Conservation (phyloP, 495 filamentous ascomycete genomes). For the Aspergillus egyptiacus region DNA sequence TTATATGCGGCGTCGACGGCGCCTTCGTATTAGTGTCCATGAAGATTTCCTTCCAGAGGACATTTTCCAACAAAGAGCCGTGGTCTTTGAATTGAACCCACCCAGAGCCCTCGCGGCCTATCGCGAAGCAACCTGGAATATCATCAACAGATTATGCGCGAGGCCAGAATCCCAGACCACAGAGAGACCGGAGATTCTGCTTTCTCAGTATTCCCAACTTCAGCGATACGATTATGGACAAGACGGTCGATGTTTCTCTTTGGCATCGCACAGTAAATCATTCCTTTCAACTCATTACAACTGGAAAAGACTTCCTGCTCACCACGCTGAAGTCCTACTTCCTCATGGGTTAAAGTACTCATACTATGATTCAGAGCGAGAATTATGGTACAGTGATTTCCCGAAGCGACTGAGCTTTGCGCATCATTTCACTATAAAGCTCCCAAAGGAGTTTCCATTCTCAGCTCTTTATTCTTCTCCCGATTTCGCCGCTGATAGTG, state of each 20-base stretch:
- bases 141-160: slow-evolving; percentile 39
- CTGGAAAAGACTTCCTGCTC: slow-evolving; percentile 21
- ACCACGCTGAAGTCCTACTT: slow-evolving; percentile 15
- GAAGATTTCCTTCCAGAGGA: slow-evolving; percentile 54
- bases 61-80: slow-evolving; percentile 26
- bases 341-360: slow-evolving; percentile 17
- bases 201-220: slow-evolving; percentile 25
- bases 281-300: slow-evolving; percentile 37
- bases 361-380: slow-evolving; percentile 19
- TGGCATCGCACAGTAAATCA: slow-evolving; percentile 44
- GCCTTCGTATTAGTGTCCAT: slow-evolving; percentile 46
- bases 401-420: slow-evolving; percentile 26
- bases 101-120: slow-evolving; percentile 44
- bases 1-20: slow-evolving; percentile 27
- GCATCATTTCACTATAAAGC: slow-evolving; percentile 30
- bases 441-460: slow-evolving; percentile 25
- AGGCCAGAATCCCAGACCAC: neutral
- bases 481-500: slow-evolving; percentile 14
- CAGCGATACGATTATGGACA: slow-evolving; percentile 24
- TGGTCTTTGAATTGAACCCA: slow-evolving; percentile 52
- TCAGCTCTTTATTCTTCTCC: slow-evolving; percentile 13
- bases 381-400: slow-evolving; percentile 28
- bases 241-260: slow-evolving; percentile 3
- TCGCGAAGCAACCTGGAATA: slow-evolving; percentile 43
- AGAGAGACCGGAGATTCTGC: neutral